Evolutionary conservation across 352 stramenopile genomes (phyloP).

Genomic region (Globisporangium canariense): DNA sequence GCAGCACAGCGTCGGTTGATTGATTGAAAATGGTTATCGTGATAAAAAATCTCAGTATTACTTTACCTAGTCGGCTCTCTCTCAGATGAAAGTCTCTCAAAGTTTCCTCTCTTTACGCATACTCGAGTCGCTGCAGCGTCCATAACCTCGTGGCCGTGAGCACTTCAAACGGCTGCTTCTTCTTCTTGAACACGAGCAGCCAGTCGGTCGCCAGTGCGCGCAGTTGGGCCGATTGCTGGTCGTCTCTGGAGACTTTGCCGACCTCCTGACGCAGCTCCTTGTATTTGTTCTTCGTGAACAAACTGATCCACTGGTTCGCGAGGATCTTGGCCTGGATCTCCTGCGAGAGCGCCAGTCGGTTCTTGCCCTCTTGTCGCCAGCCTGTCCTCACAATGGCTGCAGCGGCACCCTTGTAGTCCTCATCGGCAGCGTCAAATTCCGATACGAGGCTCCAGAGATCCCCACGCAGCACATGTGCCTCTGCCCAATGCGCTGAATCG

Average conservation of each 20-base stretch:
- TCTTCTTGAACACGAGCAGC: slow-evolving; percentile 39
- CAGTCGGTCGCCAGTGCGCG: slow-evolving; percentile 29
- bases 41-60: background rate
- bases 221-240: slow-evolving; percentile 2
- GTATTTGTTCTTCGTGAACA: slow-evolving; percentile 41
- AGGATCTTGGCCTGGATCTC: slow-evolving; percentile 38
- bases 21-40: background rate
- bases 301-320: slow-evolving; percentile 48
- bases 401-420: slow-evolving; percentile 35
- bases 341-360: slow-evolving; percentile 14
- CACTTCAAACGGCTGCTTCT: slow-evolving; percentile 39
- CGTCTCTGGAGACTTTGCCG: slow-evolving; percentile 9
- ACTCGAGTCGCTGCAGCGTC: slow-evolving; percentile 41
- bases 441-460: slow-evolving; percentile 51
- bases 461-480: slow-evolving; percentile 45
- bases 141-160: slow-evolving; percentile 35
- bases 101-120: slow-evolving; percentile 13
- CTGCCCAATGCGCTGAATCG: slow-evolving; percentile 23
- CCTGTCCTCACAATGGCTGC: background rate
- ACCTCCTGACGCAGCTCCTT: slow-evolving; percentile 42
- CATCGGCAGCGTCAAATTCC: slow-evolving; percentile 32
- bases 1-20: background rate
- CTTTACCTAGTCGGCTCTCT: background rate
- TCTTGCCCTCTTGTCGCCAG: background rate
- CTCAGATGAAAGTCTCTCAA: background rate